Evolutionary conservation across 2,329 filamentous ascomycete species (phyloP), one percentile per base, ranked within the genome.

Genomic region (Aspergillus sp.): DNA sequence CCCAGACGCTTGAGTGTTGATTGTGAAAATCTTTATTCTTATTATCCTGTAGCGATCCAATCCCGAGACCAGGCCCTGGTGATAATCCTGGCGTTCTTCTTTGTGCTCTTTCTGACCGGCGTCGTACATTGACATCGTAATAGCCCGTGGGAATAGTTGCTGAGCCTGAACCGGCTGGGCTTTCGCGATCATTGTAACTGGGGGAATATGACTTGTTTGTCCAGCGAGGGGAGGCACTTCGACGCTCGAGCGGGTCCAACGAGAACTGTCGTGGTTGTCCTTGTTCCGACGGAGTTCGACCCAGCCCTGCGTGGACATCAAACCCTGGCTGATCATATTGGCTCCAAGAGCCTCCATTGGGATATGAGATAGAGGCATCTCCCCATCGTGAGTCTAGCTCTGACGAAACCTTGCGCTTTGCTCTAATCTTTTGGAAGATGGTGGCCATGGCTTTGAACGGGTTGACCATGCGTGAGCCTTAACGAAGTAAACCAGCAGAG

Each of bases 291-390:
- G 52, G 40, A n/a, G 29, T 28, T 33, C 19, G 19, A 19, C 33
- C 42, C 28, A 45, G n/a, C 8, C 45, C 28, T 46, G 54, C 53
- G 41, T 49, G 28, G 5, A 45, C 51, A 34, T 52, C 50, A 29
- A 42, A 48, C 9, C 34, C 5, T 6, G 52, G 45, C 39, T 65
- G 61, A 41, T 63, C 61, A 56, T 62, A 64, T 51, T 68, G 61
- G 44, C 61, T 70, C 68, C 68, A 71, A n/a, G 67, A 69, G 27
- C 68, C 67, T 35, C 63, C 56, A 35, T 58, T 68, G 26, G 68
- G 68, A 53, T 63, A 64, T 27, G 62, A 66, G 51, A 71, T 71
- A 10, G 64, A 53, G 34, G 59, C 53, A 53, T 71, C 68, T 3
- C 68, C 68, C 63, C 66, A 71, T 51, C 67, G 63, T 29, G 64